Percentiles rank a stretch among this genome's conserved stretches.
Evolutionary conservation across 495 filamentous ascomycete species (phyloP).

Genomic region (Trichoderma orchidacearum): DNA sequence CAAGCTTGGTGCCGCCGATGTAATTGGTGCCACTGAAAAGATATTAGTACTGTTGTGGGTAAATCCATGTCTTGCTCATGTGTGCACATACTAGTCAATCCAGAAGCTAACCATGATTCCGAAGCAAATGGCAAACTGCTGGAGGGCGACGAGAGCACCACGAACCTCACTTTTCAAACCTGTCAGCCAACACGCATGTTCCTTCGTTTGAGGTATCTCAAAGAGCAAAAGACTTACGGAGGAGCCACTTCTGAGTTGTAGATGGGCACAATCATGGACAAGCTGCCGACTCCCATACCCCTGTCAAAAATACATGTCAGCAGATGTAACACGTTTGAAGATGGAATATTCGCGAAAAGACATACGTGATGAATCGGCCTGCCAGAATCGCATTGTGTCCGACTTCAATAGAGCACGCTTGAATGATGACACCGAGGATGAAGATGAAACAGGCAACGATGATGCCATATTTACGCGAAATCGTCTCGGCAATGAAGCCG

Average conservation of each 20-base stretch:
- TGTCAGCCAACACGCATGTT: neutral
- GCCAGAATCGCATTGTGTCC: constrained; percentile 50
- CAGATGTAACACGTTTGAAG: too few species aligned
- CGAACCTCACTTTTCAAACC: constrained; percentile 25
- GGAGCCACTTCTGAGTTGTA: constrained; percentile 59
- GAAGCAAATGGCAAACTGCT: constrained; percentile 71
- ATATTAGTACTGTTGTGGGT: constrained; percentile 8
- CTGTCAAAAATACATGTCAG: constrained; percentile 10
- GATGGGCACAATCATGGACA: constrained; percentile 53
- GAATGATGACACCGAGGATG: constrained; percentile 62
- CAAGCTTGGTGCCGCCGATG: constrained; percentile 54
- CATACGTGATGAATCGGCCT: constrained; percentile 59
- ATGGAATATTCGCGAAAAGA: too few species aligned
- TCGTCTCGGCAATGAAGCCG: constrained; percentile 59
- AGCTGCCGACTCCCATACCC: constrained; percentile 58
- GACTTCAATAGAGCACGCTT: constrained; percentile 43
- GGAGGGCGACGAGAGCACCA: constrained; percentile 61
- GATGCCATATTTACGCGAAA: constrained; percentile 64
- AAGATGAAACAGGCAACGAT: constrained; percentile 61
- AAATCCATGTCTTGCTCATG: neutral
- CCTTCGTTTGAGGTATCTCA: neutral
- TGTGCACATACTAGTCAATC: constrained; percentile 48
- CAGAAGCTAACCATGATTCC: constrained; percentile 79
- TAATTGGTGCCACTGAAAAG: constrained; percentile 46
- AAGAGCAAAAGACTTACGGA: constrained; percentile 9